Conservation (phyloP, 495 filamentous ascomycete genomes). For the Daldinia caldariorum region DNA sequence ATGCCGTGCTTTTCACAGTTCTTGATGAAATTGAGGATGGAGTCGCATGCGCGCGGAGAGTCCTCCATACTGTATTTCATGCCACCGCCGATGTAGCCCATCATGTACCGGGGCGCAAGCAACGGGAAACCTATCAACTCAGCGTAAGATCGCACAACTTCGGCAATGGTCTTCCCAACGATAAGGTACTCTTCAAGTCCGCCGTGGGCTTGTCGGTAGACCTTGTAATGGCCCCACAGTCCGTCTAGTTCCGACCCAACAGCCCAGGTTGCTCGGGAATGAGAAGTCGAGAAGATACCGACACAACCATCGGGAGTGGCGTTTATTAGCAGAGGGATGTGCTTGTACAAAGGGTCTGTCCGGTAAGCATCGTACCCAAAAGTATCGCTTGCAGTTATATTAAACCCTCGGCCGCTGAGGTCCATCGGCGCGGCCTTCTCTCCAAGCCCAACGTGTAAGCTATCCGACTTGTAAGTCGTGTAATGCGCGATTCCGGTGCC, state of each 20-base stretch:
- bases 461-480: constrained; percentile 64
- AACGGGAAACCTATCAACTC: constrained; percentile 71
- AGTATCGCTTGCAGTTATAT: constrained; percentile 71
- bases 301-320: constrained; percentile 67
- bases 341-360: constrained; percentile 77
- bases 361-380: constrained; percentile 76
- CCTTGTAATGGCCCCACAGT: constrained; percentile 75
- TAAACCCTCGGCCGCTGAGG: constrained; percentile 71
- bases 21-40: constrained; percentile 66
- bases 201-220: constrained; percentile 74
- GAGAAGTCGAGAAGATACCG: constrained; percentile 72
- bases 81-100: constrained; percentile 73
- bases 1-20: constrained; percentile 70
- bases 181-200: constrained; percentile 76
- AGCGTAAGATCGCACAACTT: constrained; percentile 70
- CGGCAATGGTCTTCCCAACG: constrained; percentile 70
- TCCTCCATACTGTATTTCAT: constrained; percentile 76
- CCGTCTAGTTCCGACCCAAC: constrained; percentile 77
- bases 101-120: constrained; percentile 72
- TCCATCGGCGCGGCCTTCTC: constrained; percentile 78
- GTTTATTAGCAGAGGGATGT: constrained; percentile 74
- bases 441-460: constrained; percentile 72
- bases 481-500: constrained; percentile 68
- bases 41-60: constrained; percentile 66
- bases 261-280: constrained; percentile 68